Percentiles rank a stretch among this genome's conserved stretches.
phyloP scores from a whole-genome alignment of 805 yeast species.

The Sugiyamaella qingdaonensis region DNA sequence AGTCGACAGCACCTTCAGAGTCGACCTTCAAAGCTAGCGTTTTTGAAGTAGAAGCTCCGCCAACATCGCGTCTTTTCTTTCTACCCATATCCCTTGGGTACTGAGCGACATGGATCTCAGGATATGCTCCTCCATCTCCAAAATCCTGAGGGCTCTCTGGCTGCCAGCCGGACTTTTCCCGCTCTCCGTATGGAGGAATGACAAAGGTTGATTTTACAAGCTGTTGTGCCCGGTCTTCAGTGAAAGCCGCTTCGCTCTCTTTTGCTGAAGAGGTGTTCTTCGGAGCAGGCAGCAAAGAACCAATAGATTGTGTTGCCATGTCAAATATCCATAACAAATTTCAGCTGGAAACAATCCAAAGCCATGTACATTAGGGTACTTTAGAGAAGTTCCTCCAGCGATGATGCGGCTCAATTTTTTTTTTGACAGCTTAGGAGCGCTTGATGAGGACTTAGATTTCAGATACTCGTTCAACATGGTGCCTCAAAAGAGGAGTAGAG shows the following conservation, averaged over 20 bases:
- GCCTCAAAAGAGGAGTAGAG: not conserved
- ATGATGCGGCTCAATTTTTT: constrained; percentile 2
- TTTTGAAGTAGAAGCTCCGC: constrained; percentile 15
- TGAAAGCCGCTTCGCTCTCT: not conserved
- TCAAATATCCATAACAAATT: not conserved
- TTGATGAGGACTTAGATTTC: not conserved
- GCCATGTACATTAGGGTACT: not conserved
- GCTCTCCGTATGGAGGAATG: constrained; percentile 26
- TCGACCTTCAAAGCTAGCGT: constrained; percentile 30
- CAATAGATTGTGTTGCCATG: constrained; percentile 9
- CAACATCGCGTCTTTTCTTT: constrained; percentile 7
- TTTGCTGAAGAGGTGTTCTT: not conserved
- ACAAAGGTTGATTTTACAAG: not conserved
- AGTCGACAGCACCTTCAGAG: constrained; percentile 30
- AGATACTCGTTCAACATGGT: not conserved
- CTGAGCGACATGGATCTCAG: constrained; percentile 33
- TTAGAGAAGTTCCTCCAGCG: not conserved
- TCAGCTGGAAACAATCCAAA: not conserved
- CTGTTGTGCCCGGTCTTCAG: not conserved
- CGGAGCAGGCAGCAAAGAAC: constrained; percentile 17
- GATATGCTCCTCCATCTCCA: constrained; percentile 35
- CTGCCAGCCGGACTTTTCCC: constrained; percentile 25
- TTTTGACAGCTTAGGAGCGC: not conserved
- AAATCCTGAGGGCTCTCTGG: constrained; percentile 27
- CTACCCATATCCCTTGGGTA: constrained; percentile 33